Evolutionary conservation across 192 early-diverging fungal species (phyloP), one percentile per base, ranked within the genome.

Genomic region (Rhizophlyctis rosea): DNA sequence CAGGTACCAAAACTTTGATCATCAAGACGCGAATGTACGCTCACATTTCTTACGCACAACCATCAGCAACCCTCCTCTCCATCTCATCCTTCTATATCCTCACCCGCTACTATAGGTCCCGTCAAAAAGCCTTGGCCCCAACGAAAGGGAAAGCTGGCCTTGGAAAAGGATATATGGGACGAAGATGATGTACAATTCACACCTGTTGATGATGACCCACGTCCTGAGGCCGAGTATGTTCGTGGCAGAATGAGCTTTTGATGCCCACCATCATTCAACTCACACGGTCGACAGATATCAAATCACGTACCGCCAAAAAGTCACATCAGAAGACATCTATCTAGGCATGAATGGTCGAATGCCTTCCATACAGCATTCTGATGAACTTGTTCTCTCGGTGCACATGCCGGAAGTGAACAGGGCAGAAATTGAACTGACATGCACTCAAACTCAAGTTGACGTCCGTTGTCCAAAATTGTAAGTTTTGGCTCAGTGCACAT

Each of bases 341-440:
- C 49, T 59, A n/a, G 58, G 58, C 39, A 59, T 59, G 58, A 24
- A 4, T 3, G 58, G 58, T 27, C 39, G 44, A 29, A 23, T 25
- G 35, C 30, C 30, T 18, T 59, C 58, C 3, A 59, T 59, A 5
- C 23, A 47, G 28, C 47, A 59, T 49, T 59, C 47, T 14, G 35
- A 28, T 29, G 13, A 59, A 21, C 4, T 55, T 23, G 54, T 55
- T 23, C 4, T 55, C 5, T 4, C 18, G 4, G 27, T 55, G 16
- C 4, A 5, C 4, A 5, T 55, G 54, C 54, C 54, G 13, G 50
- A 7, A 7, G 50, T 24, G 9, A 28, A 14, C 11, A 7, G 14
- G 50, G 23, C 5, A 7, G 50, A 52, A 14, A 52, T 52, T 27
- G n/a, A 52, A 24, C 7, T 52, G n/a, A 28, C 14, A 7, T 23